Base-by-base conservation (phyloP, 1,139 yeast genomes). In the Kodamaea derodonti region DNA sequence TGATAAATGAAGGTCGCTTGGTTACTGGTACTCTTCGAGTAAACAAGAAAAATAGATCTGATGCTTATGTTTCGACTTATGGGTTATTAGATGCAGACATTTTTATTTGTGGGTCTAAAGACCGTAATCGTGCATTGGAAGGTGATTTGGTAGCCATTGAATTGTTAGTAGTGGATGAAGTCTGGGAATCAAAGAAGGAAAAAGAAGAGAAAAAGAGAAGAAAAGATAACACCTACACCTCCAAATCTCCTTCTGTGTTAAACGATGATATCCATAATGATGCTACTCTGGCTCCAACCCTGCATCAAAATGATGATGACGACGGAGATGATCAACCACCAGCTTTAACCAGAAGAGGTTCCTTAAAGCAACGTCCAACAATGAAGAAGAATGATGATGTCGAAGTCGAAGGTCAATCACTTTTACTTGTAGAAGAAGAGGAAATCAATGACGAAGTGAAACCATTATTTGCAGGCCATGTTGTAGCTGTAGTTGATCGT, bases 381-480 rank as follows among this genome's bases (percentile, higher is more conserved):
- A 94, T 90, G 74, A 92, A 92, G 74, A 92, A 92, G 62, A 90
- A 88, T 54, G 98, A 92, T 56, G 98, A 92, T 55, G 96, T 92
- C 22, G 98, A 92, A 62, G 98, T 92, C 31, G 98, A 92, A 61
- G 98, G 98, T 33, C 98, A 92, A 62, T 84, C 95, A 2, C 69
- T 92, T 43, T 66, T 92, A 32, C 69, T 92, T 40, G 95, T 84
- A 14, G 98, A 92, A 61, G 98, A 92, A 57, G 97, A 92, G 54
- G 97, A 90, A 57, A 84, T 88, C 46, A 87, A 84, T 53, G 97
- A 92, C 56, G 95, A 86, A 32, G 78, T 81, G 46, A 90, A 86
- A 58, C 98, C 98, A 8, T 70, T 92, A 37, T 92, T 92, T 53
- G 97, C 98, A 2, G 98, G 98, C 24, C 98, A 92, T 54, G 95